Base-by-base conservation (phyloP, 2,329 filamentous ascomycete genomes). In the Mollisiaceae sp. region DNA sequence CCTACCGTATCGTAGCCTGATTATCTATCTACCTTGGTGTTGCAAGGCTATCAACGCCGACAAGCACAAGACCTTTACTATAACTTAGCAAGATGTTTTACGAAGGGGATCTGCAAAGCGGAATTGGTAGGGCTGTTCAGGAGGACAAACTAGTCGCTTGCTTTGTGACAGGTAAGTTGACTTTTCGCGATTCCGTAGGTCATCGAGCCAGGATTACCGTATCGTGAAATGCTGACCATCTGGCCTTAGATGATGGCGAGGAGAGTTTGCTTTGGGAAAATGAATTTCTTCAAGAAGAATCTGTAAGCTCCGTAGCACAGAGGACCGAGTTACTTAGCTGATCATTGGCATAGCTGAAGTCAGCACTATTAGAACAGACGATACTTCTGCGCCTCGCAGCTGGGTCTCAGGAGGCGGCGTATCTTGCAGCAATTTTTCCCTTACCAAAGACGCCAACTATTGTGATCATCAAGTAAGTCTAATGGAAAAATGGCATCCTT, bases 341-440 rank as follows among this genome's bases (percentile, higher is more conserved):
- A 69, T 58, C 35, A 59, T 38, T 45, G 20, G 12, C 22, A 56
- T 62, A 90, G 86, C 75, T 91, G 61, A 82, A 80, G 60, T 78
- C 79, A 60, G 74, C 87, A 35, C 81, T 95, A 64, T 78, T 81
- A 32, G 80, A 83, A 41, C 86, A 89, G 73, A 86, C 92, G 2
- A 82, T 97, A 22, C 79, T 90, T 8, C 82, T 97, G 24, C 86
- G 89, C 59, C 82, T 97, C 24, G 78, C 83, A 39, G 87, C 89
- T 20, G 91, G 89, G 24, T 93, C 91, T 1, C 86, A 91, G 70
- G 93, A 97, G 80, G 93, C 93, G 11, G 88, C 86, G 6, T 96
- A 93, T 73, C 82, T 98, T 15, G 86, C 89, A 11, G 91, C 92
- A 55, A 91, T 97, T 73, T 96, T 92, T 73, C 91, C 92, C 0